These are phyloP conservation scores for Kregervanrija pseudodelftensis DNA, from an alignment of 805 yeast genomes.

Conservation along the genomic window DNA sequence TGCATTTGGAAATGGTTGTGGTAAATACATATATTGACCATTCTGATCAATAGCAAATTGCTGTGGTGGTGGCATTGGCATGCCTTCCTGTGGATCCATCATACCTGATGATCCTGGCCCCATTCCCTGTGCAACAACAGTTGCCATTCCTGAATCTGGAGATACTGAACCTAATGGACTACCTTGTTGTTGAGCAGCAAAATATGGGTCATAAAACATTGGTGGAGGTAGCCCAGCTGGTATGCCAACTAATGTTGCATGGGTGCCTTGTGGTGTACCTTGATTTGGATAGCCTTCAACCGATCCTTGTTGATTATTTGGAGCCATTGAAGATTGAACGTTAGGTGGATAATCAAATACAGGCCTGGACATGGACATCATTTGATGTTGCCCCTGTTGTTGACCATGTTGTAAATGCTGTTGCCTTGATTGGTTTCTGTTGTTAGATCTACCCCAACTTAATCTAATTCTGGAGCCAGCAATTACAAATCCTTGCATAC, in stretches of 20 bases:
- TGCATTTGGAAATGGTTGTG: constrained; percentile 18
- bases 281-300: constrained; percentile 5
- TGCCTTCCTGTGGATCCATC: background rate
- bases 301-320: constrained; percentile 4
- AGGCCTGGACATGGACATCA: constrained; percentile 14
- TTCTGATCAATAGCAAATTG: constrained; percentile 22
- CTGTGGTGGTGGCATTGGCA: constrained; percentile 13
- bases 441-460: constrained; percentile 62
- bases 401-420: constrained; percentile 9
- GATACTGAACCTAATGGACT: constrained; percentile 1
- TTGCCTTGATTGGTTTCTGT: constrained; percentile 13
- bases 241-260: constrained; percentile 19
- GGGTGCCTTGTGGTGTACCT: constrained; percentile 16
- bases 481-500: constrained; percentile 72
- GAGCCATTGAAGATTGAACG: background rate
- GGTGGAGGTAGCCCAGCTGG: constrained; percentile 25
- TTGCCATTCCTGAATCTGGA: background rate
- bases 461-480: constrained; percentile 69
- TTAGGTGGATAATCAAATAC: constrained; percentile 16
- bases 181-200: constrained; percentile 9
- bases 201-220: constrained; percentile 29
- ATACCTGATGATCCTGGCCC: background rate
- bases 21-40: constrained; percentile 23
- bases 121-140: background rate
- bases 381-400: constrained; percentile 9